Evolutionary conservation across 306 rosid genomes (phyloP).

Genomic region (Ormosia semicastrata): DNA sequence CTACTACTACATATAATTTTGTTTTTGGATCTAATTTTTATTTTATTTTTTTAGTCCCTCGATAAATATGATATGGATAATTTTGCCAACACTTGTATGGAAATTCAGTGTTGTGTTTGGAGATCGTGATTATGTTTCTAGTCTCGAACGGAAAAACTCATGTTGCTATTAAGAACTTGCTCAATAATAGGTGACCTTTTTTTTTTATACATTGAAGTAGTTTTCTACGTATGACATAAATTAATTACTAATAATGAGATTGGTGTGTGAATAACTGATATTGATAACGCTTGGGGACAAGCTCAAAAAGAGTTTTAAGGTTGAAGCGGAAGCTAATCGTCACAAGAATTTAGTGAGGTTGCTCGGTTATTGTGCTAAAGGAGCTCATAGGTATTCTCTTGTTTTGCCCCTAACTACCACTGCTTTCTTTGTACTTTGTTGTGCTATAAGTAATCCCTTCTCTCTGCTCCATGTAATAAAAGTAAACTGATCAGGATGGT

Average conservation of each 20-base stretch:
- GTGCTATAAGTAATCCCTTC: no score
- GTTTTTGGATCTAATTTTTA: neutral
- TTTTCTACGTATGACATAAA: neutral
- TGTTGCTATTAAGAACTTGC: conserved; percentile 83
- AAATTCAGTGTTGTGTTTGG: conserved; percentile 1
- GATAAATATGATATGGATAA: neutral
- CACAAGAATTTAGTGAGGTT: conserved; percentile 86
- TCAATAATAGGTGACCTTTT: conserved; percentile 59
- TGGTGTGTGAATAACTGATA: neutral
- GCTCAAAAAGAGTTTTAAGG: conserved; percentile 89
- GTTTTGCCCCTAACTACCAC: neutral
- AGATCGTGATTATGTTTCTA: neutral
- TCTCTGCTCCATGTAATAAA: no score
- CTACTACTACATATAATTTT: neutral
- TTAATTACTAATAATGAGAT: neutral
- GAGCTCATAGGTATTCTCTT: conserved; percentile 95
- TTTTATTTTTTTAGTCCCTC: neutral
- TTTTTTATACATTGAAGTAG: neutral
- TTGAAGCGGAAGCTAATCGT: conserved; percentile 90
- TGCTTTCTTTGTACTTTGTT: neutral
- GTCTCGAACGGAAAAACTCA: conserved; percentile 52
- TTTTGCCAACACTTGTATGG: neutral
- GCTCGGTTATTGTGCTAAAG: conserved; percentile 93
- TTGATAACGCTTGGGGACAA: conserved; percentile 61
- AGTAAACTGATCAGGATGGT: no score